Conservation (phyloP, 1,284 basidiomycete species). For the Fomitopsis betulina region DNA sequence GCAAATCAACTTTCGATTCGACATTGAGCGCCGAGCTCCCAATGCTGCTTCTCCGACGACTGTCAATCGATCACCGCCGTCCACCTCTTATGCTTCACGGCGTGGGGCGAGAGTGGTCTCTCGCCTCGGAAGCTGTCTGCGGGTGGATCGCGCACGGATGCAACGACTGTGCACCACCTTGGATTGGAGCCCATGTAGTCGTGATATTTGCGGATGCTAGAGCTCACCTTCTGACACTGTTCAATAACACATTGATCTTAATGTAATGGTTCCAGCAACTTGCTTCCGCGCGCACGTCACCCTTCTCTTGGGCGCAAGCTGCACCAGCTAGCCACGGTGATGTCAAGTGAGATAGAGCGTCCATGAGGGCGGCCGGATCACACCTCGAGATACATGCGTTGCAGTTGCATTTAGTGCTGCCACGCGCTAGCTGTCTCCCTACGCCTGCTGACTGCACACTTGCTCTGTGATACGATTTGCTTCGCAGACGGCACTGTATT, state of each 20-base stretch:
- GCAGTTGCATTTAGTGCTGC: background rate
- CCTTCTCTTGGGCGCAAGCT: too few species aligned
- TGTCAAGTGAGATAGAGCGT: background rate
- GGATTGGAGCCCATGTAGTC: background rate
- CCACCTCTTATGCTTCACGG: too few species aligned
- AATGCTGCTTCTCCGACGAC: too few species aligned
- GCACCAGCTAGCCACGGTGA: background rate
- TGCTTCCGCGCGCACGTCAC: too few species aligned
- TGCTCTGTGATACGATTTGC: background rate
- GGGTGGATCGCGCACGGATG: background rate
- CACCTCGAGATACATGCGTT: background rate
- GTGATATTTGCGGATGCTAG: background rate
- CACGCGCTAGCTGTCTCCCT: background rate
- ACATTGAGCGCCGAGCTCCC: too few species aligned
- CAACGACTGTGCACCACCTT: background rate
- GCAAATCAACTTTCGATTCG: too few species aligned
- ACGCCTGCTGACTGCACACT: background rate
- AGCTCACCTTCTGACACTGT: background rate
- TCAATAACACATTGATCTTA: background rate
- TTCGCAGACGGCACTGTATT: background rate
- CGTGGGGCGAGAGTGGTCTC: background rate
- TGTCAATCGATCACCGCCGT: too few species aligned
- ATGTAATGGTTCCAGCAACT: background rate
- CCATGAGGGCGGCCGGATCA: background rate
- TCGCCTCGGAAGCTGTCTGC: background rate